Conservation (phyloP, 352 stramenopile species). For the Globisporangium lucens region DNA sequence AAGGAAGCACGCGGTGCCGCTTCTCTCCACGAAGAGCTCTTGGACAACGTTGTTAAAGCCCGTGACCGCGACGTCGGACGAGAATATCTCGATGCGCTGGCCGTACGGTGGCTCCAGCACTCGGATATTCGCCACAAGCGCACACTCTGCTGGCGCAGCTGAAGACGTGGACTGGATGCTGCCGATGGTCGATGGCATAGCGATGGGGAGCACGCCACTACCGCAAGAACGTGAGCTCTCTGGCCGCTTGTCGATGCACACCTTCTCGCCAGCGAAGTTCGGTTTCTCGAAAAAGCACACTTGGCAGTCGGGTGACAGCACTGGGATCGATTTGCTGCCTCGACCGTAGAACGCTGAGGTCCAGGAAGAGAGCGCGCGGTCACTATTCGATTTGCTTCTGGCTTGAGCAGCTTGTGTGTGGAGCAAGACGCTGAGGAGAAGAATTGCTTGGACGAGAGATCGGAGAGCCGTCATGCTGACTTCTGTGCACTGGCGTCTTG, state of each 20-base stretch:
- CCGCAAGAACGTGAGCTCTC: background rate
- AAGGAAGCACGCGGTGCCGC: background rate
- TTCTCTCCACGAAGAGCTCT: background rate
- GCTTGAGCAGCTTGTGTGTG: background rate
- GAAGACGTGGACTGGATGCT: background rate
- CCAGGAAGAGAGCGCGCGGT: background rate
- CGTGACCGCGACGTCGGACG: background rate
- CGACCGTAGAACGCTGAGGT: background rate
- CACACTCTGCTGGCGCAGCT: background rate
- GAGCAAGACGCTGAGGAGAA: background rate
- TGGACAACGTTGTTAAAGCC: background rate
- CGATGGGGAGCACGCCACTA: background rate
- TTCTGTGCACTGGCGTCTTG: background rate
- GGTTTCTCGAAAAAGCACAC: background rate
- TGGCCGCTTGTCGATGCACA: background rate
- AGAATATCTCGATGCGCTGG: background rate
- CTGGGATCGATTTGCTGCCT: background rate
- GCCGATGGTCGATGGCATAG: background rate
- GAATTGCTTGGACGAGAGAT: background rate
- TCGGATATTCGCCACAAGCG: background rate
- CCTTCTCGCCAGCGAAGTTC: background rate
- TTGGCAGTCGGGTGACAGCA: background rate
- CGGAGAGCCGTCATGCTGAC: background rate
- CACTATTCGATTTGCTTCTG: background rate
- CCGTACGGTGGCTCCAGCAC: background rate